These are phyloP conservation scores for Phytophthora sansomeana DNA, from an alignment of 352 stramenopile genomes.

Conservation along the genomic window DNA sequence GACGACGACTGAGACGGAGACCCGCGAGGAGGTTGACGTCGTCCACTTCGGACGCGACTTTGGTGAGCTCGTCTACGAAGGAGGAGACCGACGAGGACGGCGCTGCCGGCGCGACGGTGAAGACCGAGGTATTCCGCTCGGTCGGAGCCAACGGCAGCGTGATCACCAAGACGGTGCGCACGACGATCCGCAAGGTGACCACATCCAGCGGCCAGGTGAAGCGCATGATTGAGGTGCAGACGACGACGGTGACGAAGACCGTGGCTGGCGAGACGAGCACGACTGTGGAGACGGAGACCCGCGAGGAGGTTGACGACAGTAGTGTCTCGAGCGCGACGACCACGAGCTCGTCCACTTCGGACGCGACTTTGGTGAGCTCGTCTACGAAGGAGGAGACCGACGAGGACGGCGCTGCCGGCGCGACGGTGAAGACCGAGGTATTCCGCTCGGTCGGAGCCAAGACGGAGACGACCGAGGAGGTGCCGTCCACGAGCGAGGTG, in stretches of 20 bases:
- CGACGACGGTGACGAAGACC: conserved; percentile 38
- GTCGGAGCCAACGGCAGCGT: conserved; percentile 30
- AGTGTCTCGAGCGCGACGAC: no score
- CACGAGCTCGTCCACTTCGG: no score
- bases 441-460: no score
- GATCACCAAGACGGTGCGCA: conserved; percentile 42
- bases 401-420: no score
- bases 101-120: conserved; percentile 24
- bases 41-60: conserved; percentile 23
- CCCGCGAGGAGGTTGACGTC: conserved; percentile 24
- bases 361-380: no score
- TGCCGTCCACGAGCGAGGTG: no score
- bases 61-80: conserved; percentile 28
- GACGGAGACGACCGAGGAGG: no score
- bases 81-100: conserved; percentile 32
- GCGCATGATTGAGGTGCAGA: conserved; percentile 35
- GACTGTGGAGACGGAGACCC: conserved; percentile 27
- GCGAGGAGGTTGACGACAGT: no score
- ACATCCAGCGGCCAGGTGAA: conserved; percentile 29
- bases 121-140: conserved; percentile 37
- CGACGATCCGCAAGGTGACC: conserved; percentile 31
- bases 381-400: no score
- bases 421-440: no score
- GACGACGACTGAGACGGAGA: conserved; percentile 33
- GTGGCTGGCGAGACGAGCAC: conserved; percentile 29